Evolutionary conservation across 2,329 filamentous ascomycete species (phyloP), one percentile per base, ranked within the genome.

Genomic region (Aciculosporium take): DNA sequence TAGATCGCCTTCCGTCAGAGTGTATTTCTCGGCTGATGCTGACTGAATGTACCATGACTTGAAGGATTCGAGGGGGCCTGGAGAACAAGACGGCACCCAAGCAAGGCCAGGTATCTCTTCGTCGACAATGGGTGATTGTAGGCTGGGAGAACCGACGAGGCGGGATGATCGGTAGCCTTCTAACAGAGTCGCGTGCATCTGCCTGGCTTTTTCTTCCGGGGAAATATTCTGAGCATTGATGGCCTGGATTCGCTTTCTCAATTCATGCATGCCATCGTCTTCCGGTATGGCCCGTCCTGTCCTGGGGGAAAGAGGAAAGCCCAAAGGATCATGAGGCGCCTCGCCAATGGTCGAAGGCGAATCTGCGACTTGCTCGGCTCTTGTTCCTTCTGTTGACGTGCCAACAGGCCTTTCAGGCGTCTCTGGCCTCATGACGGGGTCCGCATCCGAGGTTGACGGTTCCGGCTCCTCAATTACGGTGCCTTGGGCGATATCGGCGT

Each of bases 251-350:
- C 74, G 75, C 48, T 65, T 69, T 51, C 84, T 70, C 51, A 89
- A 59, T 41, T 64, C 60, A 15, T 72, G 67, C 79, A 85, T 88
- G 34, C 84, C 84, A 65, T 91, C 84, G 53, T 89, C 81, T 54
- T 81, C 84, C 1, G 84, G 83, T 31, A 86, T 60, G 30, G 51
- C 56, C 12, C 54, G 56, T 37, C 49, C 52, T 44, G 52, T 57
- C 41, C 45, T 48, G 7, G 57, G 52, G 32, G 52, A 54, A 43
- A 56, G 41, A 9, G 56, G 52, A 38, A 60, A 56, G 33, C 55
- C 55, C 10, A 63, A 53, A 37, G 57, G 59, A 36, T 62, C 59
- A 23, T 48, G 57, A 9, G 53, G 46, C 17, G 51, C 43, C 30
- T 45, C 48, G 37, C 54, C 49, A 32, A 46, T 45, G 21, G 49